Evolutionary conservation across 805 yeast species (phyloP), one percentile per base, ranked within the genome.

Genomic region (Candida qinlingensis): DNA sequence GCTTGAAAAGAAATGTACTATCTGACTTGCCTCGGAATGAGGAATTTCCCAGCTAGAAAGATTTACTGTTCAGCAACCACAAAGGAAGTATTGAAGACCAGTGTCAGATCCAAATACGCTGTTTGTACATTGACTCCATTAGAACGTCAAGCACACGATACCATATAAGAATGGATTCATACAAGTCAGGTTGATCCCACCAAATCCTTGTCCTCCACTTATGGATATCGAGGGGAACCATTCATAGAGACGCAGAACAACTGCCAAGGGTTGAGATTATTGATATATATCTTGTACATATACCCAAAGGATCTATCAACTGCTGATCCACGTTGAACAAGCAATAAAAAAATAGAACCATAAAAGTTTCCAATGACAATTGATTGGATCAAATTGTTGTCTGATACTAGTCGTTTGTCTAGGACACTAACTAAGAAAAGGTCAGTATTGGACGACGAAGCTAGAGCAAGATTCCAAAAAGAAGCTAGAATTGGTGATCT

Each of bases 131-230:
- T 65, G 2, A 37, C n/a, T 1, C 42, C 54, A 3, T 34, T 59
- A 2, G 25, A 35, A 54, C 57, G 13, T 55, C 50, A 13, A 58
- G 51, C 48, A 51, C 63, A 7, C 46, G 46, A 25, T 62, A 56
- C 1, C 45, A 58, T 41, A 60, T 58, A 12, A 52, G 11, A 55
- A 43, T 6, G 39, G 45, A 2, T 27, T 31, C 1, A 44, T 78
- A 6, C 57, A 46, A 6, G 61, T 80, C 2, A 73, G 79, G 1
- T 56, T 75, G 29, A 66, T 81, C 3, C 72, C 72, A 6, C 72
- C 81, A 0, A 71, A 79, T 55, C 87, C 81, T 54, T 81, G 86
- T 56, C 79, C 83, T 10, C 82, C 2, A 77, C 83, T 0, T 80
- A 75, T 58, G 71, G 71, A 1, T 67, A 71, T 52, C 62, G 83